Conservation (phyloP, 805 yeast genomes). For the Lipomyces spencermartinsiae region DNA sequence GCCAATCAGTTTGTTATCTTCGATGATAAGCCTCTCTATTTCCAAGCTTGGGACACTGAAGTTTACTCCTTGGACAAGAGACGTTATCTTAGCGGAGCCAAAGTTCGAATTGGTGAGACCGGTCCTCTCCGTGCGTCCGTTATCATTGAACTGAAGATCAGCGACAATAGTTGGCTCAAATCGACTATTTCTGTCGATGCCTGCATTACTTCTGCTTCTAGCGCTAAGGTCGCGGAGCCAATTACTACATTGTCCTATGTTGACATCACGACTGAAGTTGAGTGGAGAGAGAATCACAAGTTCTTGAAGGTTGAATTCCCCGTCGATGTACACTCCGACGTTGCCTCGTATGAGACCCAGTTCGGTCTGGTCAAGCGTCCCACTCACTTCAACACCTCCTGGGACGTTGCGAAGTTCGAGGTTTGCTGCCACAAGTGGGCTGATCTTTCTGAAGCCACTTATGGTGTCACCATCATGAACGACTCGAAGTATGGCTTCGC, state of each 20-base stretch:
- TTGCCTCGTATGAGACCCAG: conserved; percentile 90
- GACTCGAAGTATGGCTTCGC: conserved; percentile 91
- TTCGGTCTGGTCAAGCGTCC: conserved; percentile 92
- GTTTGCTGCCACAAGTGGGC: conserved; percentile 94
- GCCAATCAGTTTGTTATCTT: conserved; percentile 84
- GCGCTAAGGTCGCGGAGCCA: conserved; percentile 44
- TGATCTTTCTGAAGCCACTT: conserved; percentile 83
- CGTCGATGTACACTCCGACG: conserved; percentile 75
- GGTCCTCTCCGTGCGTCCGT: conserved; percentile 70
- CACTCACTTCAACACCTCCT: conserved; percentile 90
- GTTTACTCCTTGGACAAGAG: conserved; percentile 80
- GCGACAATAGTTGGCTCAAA: conserved; percentile 62
- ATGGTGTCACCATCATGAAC: conserved; percentile 86
- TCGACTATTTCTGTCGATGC: conserved; percentile 77
- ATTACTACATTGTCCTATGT: conserved; percentile 49
- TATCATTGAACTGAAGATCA: conserved; percentile 64
- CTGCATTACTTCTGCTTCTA: conserved; percentile 41
- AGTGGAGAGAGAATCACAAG: conserved; percentile 87
- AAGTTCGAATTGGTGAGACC: conserved; percentile 50
- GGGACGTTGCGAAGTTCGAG: conserved; percentile 98
- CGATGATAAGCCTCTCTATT: conserved; percentile 88
- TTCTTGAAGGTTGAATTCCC: conserved; percentile 96
- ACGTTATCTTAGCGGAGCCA: conserved; percentile 54
- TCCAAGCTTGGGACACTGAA: conserved; percentile 99
- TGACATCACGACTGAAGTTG: conserved; percentile 65